phyloP scores from a whole-genome alignment of 140 eudicot genomes.

The Oenanthe javanica region DNA sequence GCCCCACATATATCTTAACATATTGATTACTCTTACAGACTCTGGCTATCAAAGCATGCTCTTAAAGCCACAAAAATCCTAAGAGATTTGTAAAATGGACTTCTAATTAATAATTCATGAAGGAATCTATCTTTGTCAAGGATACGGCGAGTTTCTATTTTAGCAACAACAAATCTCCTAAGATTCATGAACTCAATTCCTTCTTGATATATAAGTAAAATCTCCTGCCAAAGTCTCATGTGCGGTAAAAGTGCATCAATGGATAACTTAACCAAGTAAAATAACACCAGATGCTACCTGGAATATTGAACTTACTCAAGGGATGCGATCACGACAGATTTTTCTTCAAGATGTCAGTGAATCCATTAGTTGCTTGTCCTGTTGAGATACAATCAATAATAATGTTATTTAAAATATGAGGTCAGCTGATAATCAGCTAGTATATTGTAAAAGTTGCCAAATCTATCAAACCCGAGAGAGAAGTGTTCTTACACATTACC shows the following conservation, averaged over 20 bases:
- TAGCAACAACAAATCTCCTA: not conserved
- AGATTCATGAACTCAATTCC: not conserved
- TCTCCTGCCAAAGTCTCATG: not conserved
- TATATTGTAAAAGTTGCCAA: not conserved
- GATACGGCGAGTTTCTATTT: not conserved
- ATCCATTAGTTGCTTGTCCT: not conserved
- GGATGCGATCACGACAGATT: not conserved
- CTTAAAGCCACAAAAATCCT: not conserved
- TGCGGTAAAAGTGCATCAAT: not conserved
- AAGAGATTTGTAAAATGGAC: not conserved
- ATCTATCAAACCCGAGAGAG: not conserved
- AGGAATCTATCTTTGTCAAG: not conserved
- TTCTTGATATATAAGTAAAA: not conserved
- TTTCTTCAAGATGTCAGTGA: not conserved
- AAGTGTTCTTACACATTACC: not conserved
- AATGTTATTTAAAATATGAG: too few species aligned
- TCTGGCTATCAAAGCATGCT: not conserved
- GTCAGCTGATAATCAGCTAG: not conserved
- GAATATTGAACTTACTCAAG: not conserved
- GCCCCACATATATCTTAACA: not conserved
- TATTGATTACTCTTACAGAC: not conserved
- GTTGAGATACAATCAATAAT: not conserved
- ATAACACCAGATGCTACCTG: too few species aligned
- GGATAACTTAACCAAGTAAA: not conserved
- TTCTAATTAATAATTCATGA: not conserved